Conservation (phyloP, 2,329 filamentous ascomycete genomes). For the Penicillium sp. region DNA sequence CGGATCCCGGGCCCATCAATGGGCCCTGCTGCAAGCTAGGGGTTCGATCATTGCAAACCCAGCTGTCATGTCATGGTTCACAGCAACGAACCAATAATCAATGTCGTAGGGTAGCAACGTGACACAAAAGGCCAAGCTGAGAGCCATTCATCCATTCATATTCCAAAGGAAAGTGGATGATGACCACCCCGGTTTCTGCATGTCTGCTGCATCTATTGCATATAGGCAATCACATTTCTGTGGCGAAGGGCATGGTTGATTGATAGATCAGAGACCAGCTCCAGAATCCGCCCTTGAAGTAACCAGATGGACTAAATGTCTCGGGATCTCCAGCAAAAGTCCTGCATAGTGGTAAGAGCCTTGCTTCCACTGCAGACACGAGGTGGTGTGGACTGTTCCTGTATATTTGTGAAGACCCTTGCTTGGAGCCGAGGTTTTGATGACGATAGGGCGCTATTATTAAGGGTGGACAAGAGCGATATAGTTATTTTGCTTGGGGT, state of each 20-base stretch:
- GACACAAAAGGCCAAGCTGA: background rate
- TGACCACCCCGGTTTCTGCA: slow-evolving; percentile 8
- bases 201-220: slow-evolving; percentile 17
- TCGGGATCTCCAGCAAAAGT: background rate
- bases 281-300: background rate
- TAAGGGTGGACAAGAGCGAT: background rate
- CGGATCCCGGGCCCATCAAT: slow-evolving; percentile 6
- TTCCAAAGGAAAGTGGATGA: background rate
- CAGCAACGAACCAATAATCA: background rate
- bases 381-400: slow-evolving; percentile 1
- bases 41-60: slow-evolving; percentile 18
- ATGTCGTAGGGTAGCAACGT: background rate
- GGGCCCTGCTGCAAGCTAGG: slow-evolving; percentile 2
- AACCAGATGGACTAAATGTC: background rate
- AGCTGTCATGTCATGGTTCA: slow-evolving; percentile 22
- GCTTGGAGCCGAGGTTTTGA: slow-evolving; percentile 10
- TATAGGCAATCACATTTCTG: slow-evolving; percentile 15
- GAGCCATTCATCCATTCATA: slow-evolving; percentile 9
- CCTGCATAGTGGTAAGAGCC: slow-evolving; percentile 11
- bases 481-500: background rate
- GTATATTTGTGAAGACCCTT: slow-evolving; percentile 13
- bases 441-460: background rate
- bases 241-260: background rate
- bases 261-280: background rate
- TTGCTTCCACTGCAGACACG: slow-evolving; percentile 19